These are phyloP conservation scores for Mycena crocata DNA, from an alignment of 768 basidiomycete species.

Conservation along the genomic window DNA sequence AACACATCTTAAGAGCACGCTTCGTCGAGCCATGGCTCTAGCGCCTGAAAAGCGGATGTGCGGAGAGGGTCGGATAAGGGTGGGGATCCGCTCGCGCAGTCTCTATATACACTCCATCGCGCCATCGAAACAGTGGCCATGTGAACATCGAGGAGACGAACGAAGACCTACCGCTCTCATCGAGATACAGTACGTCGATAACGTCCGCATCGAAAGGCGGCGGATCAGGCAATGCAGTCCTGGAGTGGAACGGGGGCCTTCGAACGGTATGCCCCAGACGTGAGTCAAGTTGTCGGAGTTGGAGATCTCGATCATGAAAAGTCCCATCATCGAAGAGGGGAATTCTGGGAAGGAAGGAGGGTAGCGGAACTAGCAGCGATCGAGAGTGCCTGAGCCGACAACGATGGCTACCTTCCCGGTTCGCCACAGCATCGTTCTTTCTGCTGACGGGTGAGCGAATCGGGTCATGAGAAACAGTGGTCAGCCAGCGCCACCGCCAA, in stretches of 20 bases:
- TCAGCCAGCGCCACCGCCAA: not conserved
- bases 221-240: not conserved
- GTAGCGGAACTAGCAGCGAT: not conserved
- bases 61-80: not conserved
- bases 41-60: not conserved
- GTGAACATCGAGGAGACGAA: not conserved
- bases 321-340: not conserved
- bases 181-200: not conserved
- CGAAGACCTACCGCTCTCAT: not conserved
- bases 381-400: not conserved
- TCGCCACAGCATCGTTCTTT: not conserved
- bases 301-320: not conserved
- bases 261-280: not conserved
- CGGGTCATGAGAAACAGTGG: not conserved
- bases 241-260: not conserved
- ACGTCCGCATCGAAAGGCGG: not conserved
- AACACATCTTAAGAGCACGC: not conserved
- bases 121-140: slow-evolving; percentile 8
- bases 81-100: not conserved
- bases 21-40: not conserved
- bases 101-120: not conserved
- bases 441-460: not conserved
- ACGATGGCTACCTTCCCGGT: not conserved
- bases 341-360: not conserved
- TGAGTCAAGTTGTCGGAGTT: not conserved